phyloP scores from a whole-genome alignment of 768 basidiomycete genomes.

The Kwoniella sp. region DNA sequence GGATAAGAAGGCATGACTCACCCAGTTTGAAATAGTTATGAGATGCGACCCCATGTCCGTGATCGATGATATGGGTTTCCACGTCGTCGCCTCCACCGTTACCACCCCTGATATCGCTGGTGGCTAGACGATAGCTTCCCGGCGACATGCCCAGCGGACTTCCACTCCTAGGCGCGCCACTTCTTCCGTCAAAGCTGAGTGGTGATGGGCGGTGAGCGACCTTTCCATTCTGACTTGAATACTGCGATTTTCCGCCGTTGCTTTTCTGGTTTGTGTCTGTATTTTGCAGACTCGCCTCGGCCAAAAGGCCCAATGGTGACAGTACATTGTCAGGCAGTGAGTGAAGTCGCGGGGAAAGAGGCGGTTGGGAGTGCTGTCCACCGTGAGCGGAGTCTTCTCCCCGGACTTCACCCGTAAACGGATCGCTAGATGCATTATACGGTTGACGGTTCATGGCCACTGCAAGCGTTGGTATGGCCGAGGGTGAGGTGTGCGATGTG shows the following conservation, averaged over 20 bases:
- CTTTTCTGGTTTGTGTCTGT: constrained; percentile 23
- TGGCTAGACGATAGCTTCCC: constrained; percentile 26
- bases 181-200: constrained; percentile 15
- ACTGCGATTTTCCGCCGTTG: not conserved
- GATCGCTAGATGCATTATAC: constrained; percentile 16
- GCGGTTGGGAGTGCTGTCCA: constrained; percentile 32
- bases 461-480: constrained; percentile 34
- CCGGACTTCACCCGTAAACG: constrained; percentile 16
- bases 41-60: constrained; percentile 61
- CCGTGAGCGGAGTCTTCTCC: constrained; percentile 25
- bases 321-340: constrained; percentile 85
- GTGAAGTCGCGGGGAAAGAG: constrained; percentile 77
- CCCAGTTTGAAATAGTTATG: constrained; percentile 92
- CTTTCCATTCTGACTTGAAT: constrained; percentile 9
- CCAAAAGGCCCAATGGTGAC: constrained; percentile 86
- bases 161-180: constrained; percentile 5
- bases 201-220: constrained; percentile 24
- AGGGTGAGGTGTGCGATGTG: constrained; percentile 37
- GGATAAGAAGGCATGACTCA: constrained; percentile 42
- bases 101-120: constrained; percentile 50
- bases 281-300: constrained; percentile 66
- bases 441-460: constrained; percentile 36
- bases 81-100: constrained; percentile 27
- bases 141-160: constrained; percentile 17
- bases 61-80: not conserved